Evolutionary conservation across 1,284 basidiomycete species (phyloP), one percentile per base, ranked within the genome.

Genomic region (Athelia psychrophila): DNA sequence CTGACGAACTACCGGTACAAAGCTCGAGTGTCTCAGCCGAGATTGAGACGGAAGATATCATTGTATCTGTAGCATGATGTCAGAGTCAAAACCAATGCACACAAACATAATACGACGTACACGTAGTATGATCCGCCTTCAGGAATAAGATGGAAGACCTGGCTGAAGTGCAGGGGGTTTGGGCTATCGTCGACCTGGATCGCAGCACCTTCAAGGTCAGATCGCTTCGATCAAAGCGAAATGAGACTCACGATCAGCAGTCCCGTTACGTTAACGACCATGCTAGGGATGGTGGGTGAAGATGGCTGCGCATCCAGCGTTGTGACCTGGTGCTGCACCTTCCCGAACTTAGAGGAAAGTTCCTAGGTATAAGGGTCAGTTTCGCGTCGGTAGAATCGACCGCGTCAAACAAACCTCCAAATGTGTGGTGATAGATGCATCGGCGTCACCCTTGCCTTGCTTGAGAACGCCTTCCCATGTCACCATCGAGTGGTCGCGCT

Each of bases 301-400:
- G 93, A 91, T 5, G 95, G 95, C 69, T 98, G 96, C 13, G 87
- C 91, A 68, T 98, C 95, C 52, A 86, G 74, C 5, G 94, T 98
- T 22, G 83, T 77, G 60, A 98, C 79, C 55, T 86, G 84, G 81
- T 98, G 96, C 58, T 76, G 72, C 40, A 98, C 93, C 61, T 84
- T 88, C 49, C 27, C 27, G 27, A 30, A 30, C 27, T 13, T 30
- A 13, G 6, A 5, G 27, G 5, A 6, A 13, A 30, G 27, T 30
- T 30, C 70, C 40, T 76, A 98, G 97, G 3, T 98, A 65, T 49
- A 51, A 50, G 51, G 50, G 58, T 19, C 36, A 24, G 22, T 20
- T 50, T 38, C 22, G 16, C 36, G 58, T 48, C 54, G n/a, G 32
- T 22, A 23, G 9, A 50, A 47, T 36, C 36, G 32, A n/a, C n/a